Conservation (phyloP, 1,139 yeast genomes). For the Kodamaea plutei region DNA sequence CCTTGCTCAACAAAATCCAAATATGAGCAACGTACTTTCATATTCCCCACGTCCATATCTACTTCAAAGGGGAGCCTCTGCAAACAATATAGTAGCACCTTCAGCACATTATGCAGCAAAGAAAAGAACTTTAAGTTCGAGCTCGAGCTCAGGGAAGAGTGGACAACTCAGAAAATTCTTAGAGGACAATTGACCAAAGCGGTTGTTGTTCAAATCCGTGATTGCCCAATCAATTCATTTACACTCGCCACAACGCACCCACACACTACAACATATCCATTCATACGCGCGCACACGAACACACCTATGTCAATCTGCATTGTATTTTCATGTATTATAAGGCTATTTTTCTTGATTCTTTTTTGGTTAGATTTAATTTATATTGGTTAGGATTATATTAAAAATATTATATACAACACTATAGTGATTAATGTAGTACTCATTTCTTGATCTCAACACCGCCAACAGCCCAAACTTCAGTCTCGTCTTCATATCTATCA, state of each 20-base stretch:
- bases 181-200: no score
- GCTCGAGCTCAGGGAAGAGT: slow-evolving; percentile 20
- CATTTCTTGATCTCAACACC: slow-evolving; percentile 46
- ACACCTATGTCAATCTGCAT: no score
- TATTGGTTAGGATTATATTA: neutral
- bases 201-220: no score
- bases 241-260: no score
- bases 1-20: slow-evolving; percentile 1
- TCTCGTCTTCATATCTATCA: slow-evolving; percentile 82
- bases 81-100: slow-evolving; percentile 5
- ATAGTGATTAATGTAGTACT: no score
- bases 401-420: neutral
- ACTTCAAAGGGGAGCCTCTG: slow-evolving; percentile 9
- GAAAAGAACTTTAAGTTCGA: slow-evolving; percentile 15
- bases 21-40: slow-evolving; percentile 1
- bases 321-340: neutral
- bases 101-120: slow-evolving; percentile 4
- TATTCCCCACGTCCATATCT: slow-evolving; percentile 5
- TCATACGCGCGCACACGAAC: no score
- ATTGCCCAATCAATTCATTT: no score
- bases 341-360: no score
- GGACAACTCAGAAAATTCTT: slow-evolving; percentile 19
- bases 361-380: no score
- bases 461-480: slow-evolving; percentile 86
- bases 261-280: no score